Evolutionary conservation across 345 rosid species (phyloP), one percentile per base, ranked within the genome.

Genomic region (Syzygium jambos): DNA sequence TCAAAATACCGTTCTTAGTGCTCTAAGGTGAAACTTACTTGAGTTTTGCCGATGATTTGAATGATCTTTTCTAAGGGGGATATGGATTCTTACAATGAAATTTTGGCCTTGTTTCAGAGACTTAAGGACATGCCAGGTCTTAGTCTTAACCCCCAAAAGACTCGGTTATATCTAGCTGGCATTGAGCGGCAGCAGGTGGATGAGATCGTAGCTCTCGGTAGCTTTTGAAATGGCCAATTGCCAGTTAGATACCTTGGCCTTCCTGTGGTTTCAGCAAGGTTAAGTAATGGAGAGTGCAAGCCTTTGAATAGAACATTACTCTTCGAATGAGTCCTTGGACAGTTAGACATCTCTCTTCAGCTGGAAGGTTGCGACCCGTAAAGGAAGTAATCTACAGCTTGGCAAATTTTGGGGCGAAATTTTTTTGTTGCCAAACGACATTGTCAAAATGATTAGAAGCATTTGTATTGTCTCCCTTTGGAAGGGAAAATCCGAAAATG

Each of bases 331-430:
- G 73, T n/a, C n/a, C 34, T 61, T 61, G 1, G 73, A 61, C 73
- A 61, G 73, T n/a, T 0, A n/a, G 34, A 19, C 73, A n/a, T 61
- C 73, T n/a, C 73, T 3, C 73, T 14, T 14, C 9, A n/a, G 73
- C 73, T 13, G 73, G 73, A 61, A n/a, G n/a, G 0, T 0, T 2
- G 1, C 34, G 3, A 3, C 73, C n/a, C 19, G 19, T n/a, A n/a
- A n/a, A 61, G 29, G 73, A 61, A 61, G 73, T n/a, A 61, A 61
- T 61, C 73, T 61, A 61, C 73, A 61, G 2, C 0, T n/a, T 61
- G 19, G 38, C 9, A 16, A 61, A 61, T 61, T 61, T n/a, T 13
- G 73, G 34, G 73, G 73, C 13, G 0, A 61, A 61, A 13, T 61
- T 14, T n/a, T 61, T n/a, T n/a, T 61, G 73, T n/a, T 27, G 19